phyloP scores from a whole-genome alignment of 2,329 filamentous ascomycete species.

The Elsinoe batatas region DNA sequence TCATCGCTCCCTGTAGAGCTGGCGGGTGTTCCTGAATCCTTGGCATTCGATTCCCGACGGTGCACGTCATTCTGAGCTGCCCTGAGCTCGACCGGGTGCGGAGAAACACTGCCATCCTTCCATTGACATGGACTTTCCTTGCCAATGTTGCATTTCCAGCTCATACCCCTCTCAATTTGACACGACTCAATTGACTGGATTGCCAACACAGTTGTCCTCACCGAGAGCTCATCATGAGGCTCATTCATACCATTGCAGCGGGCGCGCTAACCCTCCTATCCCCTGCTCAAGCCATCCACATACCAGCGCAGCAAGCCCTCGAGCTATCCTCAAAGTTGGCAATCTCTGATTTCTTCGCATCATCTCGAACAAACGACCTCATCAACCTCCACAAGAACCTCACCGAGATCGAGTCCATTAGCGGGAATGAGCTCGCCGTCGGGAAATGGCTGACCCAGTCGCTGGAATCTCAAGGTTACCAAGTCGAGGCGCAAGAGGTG shows the following conservation, averaged over 20 bases:
- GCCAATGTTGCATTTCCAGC: neutral
- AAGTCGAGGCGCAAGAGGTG: conserved; percentile 50
- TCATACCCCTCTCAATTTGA: too few species aligned
- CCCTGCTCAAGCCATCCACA: neutral
- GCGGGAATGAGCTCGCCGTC: conserved; percentile 57
- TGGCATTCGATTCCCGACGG: neutral
- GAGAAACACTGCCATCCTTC: conserved; percentile 6
- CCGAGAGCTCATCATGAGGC: neutral
- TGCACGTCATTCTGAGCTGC: conserved; percentile 7
- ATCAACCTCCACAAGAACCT: conserved; percentile 66
- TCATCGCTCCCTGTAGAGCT: too few species aligned
- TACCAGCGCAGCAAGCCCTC: neutral
- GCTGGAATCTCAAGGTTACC: conserved; percentile 51
- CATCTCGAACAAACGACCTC: conserved; percentile 36
- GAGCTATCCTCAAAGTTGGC: neutral
- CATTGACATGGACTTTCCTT: neutral
- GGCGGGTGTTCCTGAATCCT: conserved; percentile 7
- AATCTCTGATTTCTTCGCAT: neutral
- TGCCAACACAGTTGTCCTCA: too few species aligned
- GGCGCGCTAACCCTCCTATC: neutral
- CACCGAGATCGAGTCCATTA: conserved; percentile 63
- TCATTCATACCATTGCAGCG: neutral
- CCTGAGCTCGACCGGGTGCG: neutral
- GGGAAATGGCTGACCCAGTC: conserved; percentile 60
- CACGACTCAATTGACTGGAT: too few species aligned